Base-by-base conservation (phyloP, 305 asterid genomes). In the Rubia peregrina region DNA sequence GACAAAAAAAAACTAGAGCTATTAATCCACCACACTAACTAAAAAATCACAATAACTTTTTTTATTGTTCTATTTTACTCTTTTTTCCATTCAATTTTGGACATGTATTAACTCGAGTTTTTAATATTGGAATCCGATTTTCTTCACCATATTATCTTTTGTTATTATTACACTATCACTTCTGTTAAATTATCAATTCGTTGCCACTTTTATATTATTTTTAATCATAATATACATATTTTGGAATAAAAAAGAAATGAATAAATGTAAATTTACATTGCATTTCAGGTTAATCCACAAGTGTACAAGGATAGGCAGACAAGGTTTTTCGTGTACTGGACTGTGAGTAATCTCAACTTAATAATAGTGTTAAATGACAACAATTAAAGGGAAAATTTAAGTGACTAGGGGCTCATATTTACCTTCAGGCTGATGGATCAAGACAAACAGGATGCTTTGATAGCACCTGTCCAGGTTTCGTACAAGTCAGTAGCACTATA, bases 391-490 rank as follows among this genome's bases (percentile, higher is more conserved):
- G 1, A 4, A 60, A 22, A 14, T 49, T 11, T 12, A 46, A 46
- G 14, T 46, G 17, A 46, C 17, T 13, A 4, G 17, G 36, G 2
- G 36, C 36, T 30, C 36, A 30, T 30, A 12, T 61, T 33, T 40
- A 4, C 64, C 24, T 24, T 19, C 75, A 88, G 95, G 76, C 33
- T 53, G 96, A 89, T 80, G 85, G 76, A 24, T 75, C 83, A 30
- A 66, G 13, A 67, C 38, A 78, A 70, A 89, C 94, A 5, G 92
- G 96, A 1, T 90, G 96, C 75, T 89, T 89, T 53, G 94, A 90
- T 38, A 65, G 80, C 17, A 83, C 82, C 7, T 90, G 96, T 33
- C 96, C 96, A 6, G 96, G 97, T 16, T 90, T 90, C 44, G 79
- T 90, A 6, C 97, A 90, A 78, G 84, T 83, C 2, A 85, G 81